Evolutionary conservation across 441 rosid genomes (phyloP).

Genomic region (Aquilaria agallochum): DNA sequence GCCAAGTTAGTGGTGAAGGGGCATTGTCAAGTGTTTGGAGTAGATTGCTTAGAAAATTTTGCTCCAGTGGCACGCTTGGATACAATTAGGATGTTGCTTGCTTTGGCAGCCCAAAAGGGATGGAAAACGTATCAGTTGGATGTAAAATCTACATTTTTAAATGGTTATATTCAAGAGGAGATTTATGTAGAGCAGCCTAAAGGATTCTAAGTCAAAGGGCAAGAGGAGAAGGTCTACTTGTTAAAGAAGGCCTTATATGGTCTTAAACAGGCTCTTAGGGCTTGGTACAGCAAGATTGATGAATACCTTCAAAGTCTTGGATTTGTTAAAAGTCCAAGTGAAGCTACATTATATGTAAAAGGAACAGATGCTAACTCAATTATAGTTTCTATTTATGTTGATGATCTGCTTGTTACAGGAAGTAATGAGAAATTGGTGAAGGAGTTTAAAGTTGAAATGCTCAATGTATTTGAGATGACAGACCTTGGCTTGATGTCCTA

Average conservation of each 20-base stretch:
- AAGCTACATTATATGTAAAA: not conserved
- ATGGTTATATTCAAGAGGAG: not conserved
- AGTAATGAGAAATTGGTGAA: not conserved
- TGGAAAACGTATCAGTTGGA: not conserved
- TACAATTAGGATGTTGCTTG: not conserved
- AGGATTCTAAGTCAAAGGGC: fast-evolving
- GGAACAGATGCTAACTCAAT: not conserved
- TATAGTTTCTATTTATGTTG: not conserved
- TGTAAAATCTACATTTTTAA: not conserved
- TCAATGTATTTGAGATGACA: not conserved
- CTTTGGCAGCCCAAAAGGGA: not conserved
- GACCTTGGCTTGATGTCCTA: not conserved
- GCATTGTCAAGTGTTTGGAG: not conserved
- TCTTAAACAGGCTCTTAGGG: not conserved
- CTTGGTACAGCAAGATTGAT: not conserved
- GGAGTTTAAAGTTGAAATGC: not conserved
- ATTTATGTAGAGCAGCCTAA: not conserved
- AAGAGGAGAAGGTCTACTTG: not conserved
- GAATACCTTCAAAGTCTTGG: not conserved
- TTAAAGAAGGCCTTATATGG: not conserved
- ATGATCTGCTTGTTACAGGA: not conserved
- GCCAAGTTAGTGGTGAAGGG: not conserved
- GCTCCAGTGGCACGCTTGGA: not conserved
- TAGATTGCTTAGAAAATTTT: not conserved
- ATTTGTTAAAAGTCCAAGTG: not conserved